Conservation (phyloP, 2,329 filamentous ascomycete species). For the Phyllosticta paracitricarpa region DNA sequence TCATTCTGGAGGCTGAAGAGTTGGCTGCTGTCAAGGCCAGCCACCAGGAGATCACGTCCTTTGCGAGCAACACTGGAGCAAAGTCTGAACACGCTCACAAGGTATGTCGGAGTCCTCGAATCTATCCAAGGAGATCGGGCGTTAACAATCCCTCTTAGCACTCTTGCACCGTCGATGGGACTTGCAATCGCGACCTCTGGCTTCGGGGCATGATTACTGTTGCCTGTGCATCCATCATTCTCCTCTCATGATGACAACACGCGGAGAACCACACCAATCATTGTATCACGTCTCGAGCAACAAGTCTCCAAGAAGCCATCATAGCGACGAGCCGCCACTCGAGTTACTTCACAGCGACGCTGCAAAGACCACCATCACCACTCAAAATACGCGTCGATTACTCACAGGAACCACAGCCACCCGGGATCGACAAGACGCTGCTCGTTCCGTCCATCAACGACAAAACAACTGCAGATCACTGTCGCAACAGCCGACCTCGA, state of each 20-base stretch:
- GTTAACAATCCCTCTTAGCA: neutral
- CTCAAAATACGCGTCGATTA: too few relatives aligned
- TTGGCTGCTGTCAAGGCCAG: neutral
- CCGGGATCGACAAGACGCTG: too few relatives aligned
- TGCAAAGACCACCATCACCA: too few relatives aligned
- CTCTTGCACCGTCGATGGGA: conserved; percentile 8
- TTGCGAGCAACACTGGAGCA: neutral
- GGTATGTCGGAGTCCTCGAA: neutral
- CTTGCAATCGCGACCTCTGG: conserved; percentile 8
- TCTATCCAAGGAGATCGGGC: neutral
- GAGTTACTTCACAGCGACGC: too few relatives aligned
- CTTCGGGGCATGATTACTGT: conserved; percentile 2
- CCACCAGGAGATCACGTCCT: neutral
- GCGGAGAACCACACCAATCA: neutral
- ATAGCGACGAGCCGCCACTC: neutral
- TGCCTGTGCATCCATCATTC: neutral
- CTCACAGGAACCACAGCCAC: too few relatives aligned
- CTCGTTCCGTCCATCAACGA: too few relatives aligned
- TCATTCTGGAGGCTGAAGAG: neutral
- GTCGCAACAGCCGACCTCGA: too few relatives aligned
- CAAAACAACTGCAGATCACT: too few relatives aligned
- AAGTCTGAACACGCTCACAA: neutral
- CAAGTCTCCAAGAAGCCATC: neutral
- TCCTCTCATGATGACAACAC: conserved; percentile 1
- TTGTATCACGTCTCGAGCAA: neutral